Percentiles rank a stretch among this genome's conserved stretches.
Evolutionary conservation across 805 yeast species (phyloP).

Genomic region (Saccharomycopsis babjevae): DNA sequence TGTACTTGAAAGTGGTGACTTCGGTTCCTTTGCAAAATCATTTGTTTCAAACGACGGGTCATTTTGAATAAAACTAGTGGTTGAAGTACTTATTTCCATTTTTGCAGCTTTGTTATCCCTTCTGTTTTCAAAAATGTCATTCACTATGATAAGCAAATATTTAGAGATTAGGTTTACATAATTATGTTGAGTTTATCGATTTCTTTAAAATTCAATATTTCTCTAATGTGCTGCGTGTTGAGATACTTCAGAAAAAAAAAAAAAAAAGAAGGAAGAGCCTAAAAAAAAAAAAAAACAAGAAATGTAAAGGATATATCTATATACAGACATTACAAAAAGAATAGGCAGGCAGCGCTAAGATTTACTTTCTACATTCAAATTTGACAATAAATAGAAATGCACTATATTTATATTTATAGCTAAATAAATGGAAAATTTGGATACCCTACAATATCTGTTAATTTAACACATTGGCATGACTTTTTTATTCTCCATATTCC

Average conservation of each 20-base stretch:
- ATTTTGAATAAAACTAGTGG: slow-evolving; percentile 14
- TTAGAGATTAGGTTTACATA: too few species aligned
- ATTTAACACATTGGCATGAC: slow-evolving; percentile 8
- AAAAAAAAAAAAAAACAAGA: not conserved
- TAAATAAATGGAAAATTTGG: not conserved
- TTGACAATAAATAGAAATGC: too few species aligned
- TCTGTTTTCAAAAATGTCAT: too few species aligned
- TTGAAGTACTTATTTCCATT: not conserved
- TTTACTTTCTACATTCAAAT: not conserved
- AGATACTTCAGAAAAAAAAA: not conserved
- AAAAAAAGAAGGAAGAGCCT: not conserved
- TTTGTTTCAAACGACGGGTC: not conserved
- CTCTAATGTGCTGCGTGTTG: too few species aligned
- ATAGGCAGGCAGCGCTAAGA: not conserved
- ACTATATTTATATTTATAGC: too few species aligned
- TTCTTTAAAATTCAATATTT: too few species aligned
- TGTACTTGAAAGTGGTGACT: not conserved
- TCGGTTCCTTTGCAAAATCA: not conserved
- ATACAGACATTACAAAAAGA: too few species aligned
- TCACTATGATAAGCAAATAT: too few species aligned
- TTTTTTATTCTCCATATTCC: slow-evolving; percentile 8
- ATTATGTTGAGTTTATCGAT: too few species aligned
- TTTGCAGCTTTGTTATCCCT: not conserved
- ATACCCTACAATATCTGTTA: not conserved
- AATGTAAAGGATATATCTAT: not conserved